Base-by-base conservation (phyloP, 1,284 basidiomycete species). In the Fistulina hepatica region DNA sequence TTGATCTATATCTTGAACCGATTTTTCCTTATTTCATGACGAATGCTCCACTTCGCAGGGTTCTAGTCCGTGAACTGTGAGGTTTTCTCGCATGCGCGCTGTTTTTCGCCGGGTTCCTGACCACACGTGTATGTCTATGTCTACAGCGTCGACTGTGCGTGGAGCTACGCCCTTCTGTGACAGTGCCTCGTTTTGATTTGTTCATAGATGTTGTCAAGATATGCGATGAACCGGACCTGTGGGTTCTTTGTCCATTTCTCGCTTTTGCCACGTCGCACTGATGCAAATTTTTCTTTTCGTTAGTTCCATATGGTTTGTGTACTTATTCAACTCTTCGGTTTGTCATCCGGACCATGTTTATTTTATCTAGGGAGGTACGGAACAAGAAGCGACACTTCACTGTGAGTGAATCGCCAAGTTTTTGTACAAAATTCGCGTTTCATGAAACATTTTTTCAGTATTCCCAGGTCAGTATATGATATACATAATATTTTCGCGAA, bases 381-480 rank as follows among this genome's bases (percentile, higher is more conserved):
- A 79, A 81, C 42, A 73, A 76, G 52, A 72, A 81, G 54, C 75
- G 83, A 42, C 77, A 94, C 55, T 95, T 93, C 50, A 82, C 81
- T 33, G 81, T 82, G 44, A 40, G 76, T 60, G n/a, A n/a, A n/a
- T 15, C 31, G 37, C 40, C 26, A 34, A 34, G 11, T 33, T n/a
- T 27, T 36, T 13, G 40, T 41, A 12, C 33, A 12, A 26, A 19
- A 12, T 20, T n/a, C 20, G 13, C 37, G 28, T 9, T 40, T 31
- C 16, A 37, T 21, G 37, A n/a, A 10, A 32, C 28, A 33, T 7
- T 32, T 31, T 39, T 37, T 26, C 51, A 88, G 71, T 92, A 92
- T 58, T 88, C 82, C 30, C 92, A 92, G 71, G 79, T 78, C 47
- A 52, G 64, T 47, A 20, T 16, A 8, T 15, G 6, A 6, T 6